Conservation (phyloP, 2,329 filamentous ascomycete genomes). For the Exophiala dermatitidis region DNA sequence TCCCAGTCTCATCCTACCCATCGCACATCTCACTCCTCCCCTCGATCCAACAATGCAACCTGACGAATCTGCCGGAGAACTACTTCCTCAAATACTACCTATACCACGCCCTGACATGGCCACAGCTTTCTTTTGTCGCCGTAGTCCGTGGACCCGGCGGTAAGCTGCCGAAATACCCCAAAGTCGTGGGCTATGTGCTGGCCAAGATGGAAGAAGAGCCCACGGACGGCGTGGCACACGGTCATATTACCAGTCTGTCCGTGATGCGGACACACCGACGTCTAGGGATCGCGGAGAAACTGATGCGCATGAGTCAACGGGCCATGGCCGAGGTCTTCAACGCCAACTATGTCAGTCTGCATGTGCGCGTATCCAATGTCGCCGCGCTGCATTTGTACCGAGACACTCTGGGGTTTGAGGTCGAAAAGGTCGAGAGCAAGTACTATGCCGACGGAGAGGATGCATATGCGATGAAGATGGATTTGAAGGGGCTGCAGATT, state of each 20-base stretch:
- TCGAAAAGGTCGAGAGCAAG: slow-evolving; percentile 74
- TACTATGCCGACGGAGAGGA: slow-evolving; percentile 98
- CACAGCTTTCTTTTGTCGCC: slow-evolving; percentile 91
- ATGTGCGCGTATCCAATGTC: slow-evolving; percentile 89
- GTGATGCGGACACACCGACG: slow-evolving; percentile 94
- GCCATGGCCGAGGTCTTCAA: slow-evolving; percentile 95
- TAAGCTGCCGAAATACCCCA: slow-evolving; percentile 79
- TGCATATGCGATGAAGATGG: slow-evolving; percentile 87
- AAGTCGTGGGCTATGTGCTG: slow-evolving; percentile 98
- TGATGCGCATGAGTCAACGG: slow-evolving; percentile 92
- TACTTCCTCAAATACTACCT: slow-evolving; percentile 99
- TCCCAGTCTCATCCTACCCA: slow-evolving; percentile 41
- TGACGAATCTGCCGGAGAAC: slow-evolving; percentile 98
- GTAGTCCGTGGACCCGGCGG: slow-evolving; percentile 73
- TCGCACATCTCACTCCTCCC: slow-evolving; percentile 76
- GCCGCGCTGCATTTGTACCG: slow-evolving; percentile 89
- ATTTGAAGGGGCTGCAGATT: slow-evolving; percentile 52
- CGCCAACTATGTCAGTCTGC: slow-evolving; percentile 87
- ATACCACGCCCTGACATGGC: slow-evolving; percentile 97
- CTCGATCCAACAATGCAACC: slow-evolving; percentile 91
- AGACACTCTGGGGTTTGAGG: slow-evolving; percentile 78
- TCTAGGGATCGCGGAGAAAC: slow-evolving; percentile 87
- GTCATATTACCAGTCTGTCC: slow-evolving; percentile 89
- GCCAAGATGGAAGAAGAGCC: slow-evolving; percentile 99
- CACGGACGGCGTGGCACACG: slow-evolving; percentile 79